A percentile compares a stretch with the other conserved stretches of the same genome.
phyloP scores from a whole-genome alignment of 352 stramenopile species.

The Phytopythium litorale region DNA sequence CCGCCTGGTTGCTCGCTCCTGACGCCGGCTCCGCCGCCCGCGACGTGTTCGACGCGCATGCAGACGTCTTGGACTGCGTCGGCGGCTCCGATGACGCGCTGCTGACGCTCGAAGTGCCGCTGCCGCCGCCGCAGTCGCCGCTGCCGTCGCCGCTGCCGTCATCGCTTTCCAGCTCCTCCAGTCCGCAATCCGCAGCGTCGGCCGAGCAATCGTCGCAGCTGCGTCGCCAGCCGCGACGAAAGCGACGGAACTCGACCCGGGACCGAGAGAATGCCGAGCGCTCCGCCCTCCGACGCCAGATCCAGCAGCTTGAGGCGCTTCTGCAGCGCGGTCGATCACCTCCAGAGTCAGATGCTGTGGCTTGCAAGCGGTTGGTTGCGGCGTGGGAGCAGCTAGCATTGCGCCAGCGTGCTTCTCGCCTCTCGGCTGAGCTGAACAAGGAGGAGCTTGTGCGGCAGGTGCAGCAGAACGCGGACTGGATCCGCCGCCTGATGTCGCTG shows the following conservation, averaged over 20 bases:
- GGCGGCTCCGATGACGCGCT: not conserved
- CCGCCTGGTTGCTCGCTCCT: not conserved
- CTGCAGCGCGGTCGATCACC: not conserved
- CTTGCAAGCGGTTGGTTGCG: not conserved
- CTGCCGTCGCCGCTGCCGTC: not conserved
- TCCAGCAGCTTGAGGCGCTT: constrained; percentile 5
- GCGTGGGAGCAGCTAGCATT: not conserved
- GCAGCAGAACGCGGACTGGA: constrained; percentile 2
- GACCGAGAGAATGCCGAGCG: constrained; percentile 6
- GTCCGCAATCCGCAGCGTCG: not conserved
- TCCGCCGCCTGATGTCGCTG: not conserved
- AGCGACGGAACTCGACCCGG: constrained; percentile 2
- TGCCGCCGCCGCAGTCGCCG: not conserved
- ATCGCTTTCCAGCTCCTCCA: not conserved
- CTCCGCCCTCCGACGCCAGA: not conserved
- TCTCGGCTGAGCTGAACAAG: not conserved
- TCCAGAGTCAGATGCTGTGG: not conserved
- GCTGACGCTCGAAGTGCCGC: not conserved
- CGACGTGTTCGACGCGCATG: not conserved
- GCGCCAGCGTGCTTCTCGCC: not conserved
- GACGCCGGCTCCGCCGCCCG: not conserved
- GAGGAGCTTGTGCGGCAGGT: not conserved
- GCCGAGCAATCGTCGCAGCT: not conserved
- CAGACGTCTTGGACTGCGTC: not conserved
- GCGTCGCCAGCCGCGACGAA: not conserved